These are phyloP conservation scores for Thalia dealbata DNA, from an alignment of 176 grass and related monocot genomes.

Conservation along the genomic window DNA sequence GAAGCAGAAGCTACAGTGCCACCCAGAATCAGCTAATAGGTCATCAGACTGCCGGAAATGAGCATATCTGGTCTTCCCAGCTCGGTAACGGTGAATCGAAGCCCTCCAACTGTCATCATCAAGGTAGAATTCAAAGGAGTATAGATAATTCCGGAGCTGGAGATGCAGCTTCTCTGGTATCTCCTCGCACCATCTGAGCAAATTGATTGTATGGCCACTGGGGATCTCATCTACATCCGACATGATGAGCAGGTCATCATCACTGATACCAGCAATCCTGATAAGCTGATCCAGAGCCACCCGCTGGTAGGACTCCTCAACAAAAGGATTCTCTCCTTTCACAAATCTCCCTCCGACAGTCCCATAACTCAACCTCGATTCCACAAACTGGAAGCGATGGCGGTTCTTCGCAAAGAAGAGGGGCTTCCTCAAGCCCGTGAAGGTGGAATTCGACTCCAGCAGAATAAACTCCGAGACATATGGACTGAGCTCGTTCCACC, in stretches of 20 bases:
- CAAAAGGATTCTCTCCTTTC: slow-evolving; percentile 8
- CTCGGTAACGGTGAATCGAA: background rate
- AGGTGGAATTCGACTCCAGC: slow-evolving; percentile 1
- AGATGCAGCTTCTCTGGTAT: slow-evolving; percentile 5
- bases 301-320: slow-evolving; percentile 2
- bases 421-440: slow-evolving; percentile 4
- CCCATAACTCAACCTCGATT: background rate
- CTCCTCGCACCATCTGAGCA: slow-evolving; percentile 2
- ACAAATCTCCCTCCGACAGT: slow-evolving; percentile 1
- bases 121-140: slow-evolving; percentile 6
- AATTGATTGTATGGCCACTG: background rate
- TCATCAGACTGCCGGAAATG: slow-evolving; percentile 5
- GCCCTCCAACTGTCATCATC: slow-evolving; percentile 1
- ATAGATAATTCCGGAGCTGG: slow-evolving; percentile 1
- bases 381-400: background rate
- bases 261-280: background rate
- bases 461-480: background rate
- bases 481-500: background rate
- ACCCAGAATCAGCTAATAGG: background rate
- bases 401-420: slow-evolving; percentile 2
- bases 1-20: slow-evolving; percentile 11
- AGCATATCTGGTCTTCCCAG: slow-evolving; percentile 9
- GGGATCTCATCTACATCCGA: slow-evolving; percentile 6
- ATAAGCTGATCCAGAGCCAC: slow-evolving; percentile 2
- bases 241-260: slow-evolving; percentile 8